A percentile compares a stretch with the other conserved stretches of the same genome.
phyloP scores from a whole-genome alignment of 192 early-diverging fungal genomes.

The Backusella australiensis region DNA sequence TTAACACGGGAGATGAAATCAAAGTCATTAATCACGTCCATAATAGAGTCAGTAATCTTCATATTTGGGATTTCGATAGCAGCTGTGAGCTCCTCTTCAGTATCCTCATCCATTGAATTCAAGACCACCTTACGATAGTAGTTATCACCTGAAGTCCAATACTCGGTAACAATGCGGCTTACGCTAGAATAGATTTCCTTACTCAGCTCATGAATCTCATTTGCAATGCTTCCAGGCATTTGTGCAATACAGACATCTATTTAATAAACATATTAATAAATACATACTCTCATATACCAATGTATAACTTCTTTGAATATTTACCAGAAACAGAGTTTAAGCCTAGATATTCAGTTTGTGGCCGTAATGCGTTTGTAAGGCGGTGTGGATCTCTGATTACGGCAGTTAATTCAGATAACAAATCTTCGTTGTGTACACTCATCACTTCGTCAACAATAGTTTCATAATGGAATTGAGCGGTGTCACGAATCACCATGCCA shows the following conservation, averaged over 20 bases:
- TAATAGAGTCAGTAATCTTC: slow-evolving; percentile 2
- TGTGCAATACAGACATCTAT: slow-evolving; percentile 13
- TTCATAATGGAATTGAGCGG: slow-evolving; percentile 9
- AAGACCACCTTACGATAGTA: not conserved
- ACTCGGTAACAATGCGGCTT: not conserved
- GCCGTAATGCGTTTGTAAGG: not conserved
- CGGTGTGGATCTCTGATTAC: not conserved
- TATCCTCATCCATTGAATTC: not conserved
- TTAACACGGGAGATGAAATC: not conserved
- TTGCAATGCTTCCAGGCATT: slow-evolving; percentile 15
- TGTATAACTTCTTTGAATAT: not conserved
- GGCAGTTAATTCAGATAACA: not conserved
- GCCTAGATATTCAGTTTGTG: not conserved
- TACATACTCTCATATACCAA: not conserved
- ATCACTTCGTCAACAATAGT: not conserved
- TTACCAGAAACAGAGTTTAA: not conserved
- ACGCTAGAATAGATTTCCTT: not conserved
- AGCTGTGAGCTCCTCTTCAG: not conserved
- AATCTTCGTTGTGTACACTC: slow-evolving; percentile 2
- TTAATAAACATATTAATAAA: not conserved
- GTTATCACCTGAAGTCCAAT: not conserved
- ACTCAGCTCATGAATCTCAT: slow-evolving; percentile 10
- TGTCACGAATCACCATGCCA: not conserved
- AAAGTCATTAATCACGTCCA: not conserved
- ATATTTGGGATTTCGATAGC: not conserved